A percentile compares a stretch with the other conserved stretches of the same genome.
Evolutionary conservation across 2,329 filamentous ascomycete genomes (phyloP).

Genomic region (Alternaria ventricosa): DNA sequence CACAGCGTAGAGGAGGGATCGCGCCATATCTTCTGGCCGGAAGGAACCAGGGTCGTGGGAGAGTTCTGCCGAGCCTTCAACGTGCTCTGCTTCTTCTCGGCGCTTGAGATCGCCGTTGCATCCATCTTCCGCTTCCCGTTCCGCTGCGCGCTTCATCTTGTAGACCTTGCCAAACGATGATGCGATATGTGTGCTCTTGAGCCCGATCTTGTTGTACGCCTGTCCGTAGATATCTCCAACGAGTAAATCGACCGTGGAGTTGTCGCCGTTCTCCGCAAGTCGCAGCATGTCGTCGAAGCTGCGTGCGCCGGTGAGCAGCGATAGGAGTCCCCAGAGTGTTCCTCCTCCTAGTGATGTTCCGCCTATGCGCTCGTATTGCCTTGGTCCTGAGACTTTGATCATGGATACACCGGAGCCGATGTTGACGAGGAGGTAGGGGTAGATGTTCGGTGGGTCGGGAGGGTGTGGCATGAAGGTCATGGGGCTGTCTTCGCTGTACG

Average conservation of each 20-base stretch:
- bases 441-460: slow-evolving; percentile 70
- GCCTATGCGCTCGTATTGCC: slow-evolving; percentile 86
- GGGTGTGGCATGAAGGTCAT: slow-evolving; percentile 84
- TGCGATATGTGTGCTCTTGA: slow-evolving; percentile 95
- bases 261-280: slow-evolving; percentile 89
- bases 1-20: slow-evolving; percentile 91
- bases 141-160: slow-evolving; percentile 85
- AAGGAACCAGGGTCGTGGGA: slow-evolving; percentile 61
- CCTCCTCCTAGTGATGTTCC: slow-evolving; percentile 94
- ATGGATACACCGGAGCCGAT: slow-evolving; percentile 97
- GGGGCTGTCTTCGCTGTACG: slow-evolving; percentile 81
- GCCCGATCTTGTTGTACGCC: slow-evolving; percentile 93
- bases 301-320: slow-evolving; percentile 87
- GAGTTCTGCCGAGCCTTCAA: slow-evolving; percentile 36
- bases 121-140: slow-evolving; percentile 76
- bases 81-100: slow-evolving; percentile 45
- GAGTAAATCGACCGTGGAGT: slow-evolving; percentile 91
- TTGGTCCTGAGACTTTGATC: slow-evolving; percentile 92
- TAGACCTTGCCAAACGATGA: slow-evolving; percentile 98
- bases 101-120: slow-evolving; percentile 59
- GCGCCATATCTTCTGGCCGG: slow-evolving; percentile 81
- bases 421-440: slow-evolving; percentile 97
- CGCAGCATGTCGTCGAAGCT: slow-evolving; percentile 98
- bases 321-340: slow-evolving; percentile 95
- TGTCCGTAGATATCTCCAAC: slow-evolving; percentile 98